Evolutionary conservation across 2,329 filamentous ascomycete genomes (phyloP).

Genomic region (Byssothecium circinans): DNA sequence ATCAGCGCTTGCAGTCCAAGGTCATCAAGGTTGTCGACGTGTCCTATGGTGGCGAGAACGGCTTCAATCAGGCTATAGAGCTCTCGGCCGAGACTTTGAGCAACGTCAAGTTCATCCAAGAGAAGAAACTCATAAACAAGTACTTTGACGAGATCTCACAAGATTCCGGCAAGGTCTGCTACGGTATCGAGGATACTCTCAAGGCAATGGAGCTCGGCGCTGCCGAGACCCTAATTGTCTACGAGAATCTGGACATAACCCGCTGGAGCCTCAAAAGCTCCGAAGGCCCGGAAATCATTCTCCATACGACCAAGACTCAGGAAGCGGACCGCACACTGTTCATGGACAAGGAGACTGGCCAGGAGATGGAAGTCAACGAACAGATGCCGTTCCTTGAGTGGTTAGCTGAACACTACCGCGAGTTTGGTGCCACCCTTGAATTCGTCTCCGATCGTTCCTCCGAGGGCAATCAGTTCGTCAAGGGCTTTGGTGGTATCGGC

Average conservation of each 20-base stretch:
- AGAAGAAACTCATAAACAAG: slow-evolving; percentile 99
- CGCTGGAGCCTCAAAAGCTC: slow-evolving; percentile 87
- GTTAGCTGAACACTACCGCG: slow-evolving; percentile 98
- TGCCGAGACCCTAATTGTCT: slow-evolving; percentile 91
- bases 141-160: slow-evolving; percentile 99
- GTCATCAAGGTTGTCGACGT: slow-evolving; percentile 99
- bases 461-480: slow-evolving; percentile 99
- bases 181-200: slow-evolving; percentile 95
- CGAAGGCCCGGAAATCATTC: slow-evolving; percentile 68
- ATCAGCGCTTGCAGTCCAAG: slow-evolving; percentile 85
- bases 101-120: slow-evolving; percentile 99
- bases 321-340: slow-evolving; percentile 81
- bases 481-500: slow-evolving; percentile 98
- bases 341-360: slow-evolving; percentile 91
- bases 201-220: slow-evolving; percentile 96
- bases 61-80: slow-evolving; percentile 99
- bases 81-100: slow-evolving; percentile 90
- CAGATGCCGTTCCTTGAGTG: slow-evolving; percentile 97
- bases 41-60: slow-evolving; percentile 98
- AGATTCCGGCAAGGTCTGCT: slow-evolving; percentile 95
- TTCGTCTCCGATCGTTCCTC: slow-evolving; percentile 97
- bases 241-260: slow-evolving; percentile 93
- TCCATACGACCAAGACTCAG: slow-evolving; percentile 87
- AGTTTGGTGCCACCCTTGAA: slow-evolving; percentile 92
- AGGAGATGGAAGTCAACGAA: slow-evolving; percentile 93